Base-by-base conservation (phyloP, 331 rosid species). In the Acacia pycnantha region DNA sequence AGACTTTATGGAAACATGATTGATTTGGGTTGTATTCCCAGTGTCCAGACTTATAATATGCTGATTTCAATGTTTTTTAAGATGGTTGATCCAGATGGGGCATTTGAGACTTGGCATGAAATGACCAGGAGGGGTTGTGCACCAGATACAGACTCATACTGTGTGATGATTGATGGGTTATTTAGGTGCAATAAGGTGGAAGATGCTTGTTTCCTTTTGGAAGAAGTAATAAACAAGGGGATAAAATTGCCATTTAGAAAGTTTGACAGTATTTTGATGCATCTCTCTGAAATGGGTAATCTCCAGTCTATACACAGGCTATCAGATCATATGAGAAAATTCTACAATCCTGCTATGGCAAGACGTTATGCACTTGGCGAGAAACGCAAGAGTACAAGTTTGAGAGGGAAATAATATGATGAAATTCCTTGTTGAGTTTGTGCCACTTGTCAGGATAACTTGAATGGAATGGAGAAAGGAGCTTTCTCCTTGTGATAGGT, bases 31-130 rank as follows among this genome's bases (percentile, higher is more conserved):
- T 95, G 99, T 80, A 33, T 84, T 69, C 98, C 97, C 46, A 92
- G 98, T 81, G 93, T 90, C 77, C 99, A 93, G 87, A 90, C 94
- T 29, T 93, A 93, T 77, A 95, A 89, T 84, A 93, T 95, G 97
- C 86, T 95, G 88, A 90, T 89, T 65, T 90, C 91, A 4, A 95
- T 95, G 99, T 93, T 88, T 76, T 89, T 90, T 37, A 64, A 90
- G 85, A 87, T 92, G 92, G 90, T 74, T 24, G 95, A 93, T 83
- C 82, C 92, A 40, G 89, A 93, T 53, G 96, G 93, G 74, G 99
- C 96, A 31, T 87, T 87, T 48, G 94, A 92, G 80, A 88, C 93
- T 82, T 95, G 99, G 99, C 83, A 81, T 19, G 97, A 92, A 88
- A 91, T 93, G 99, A 92, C 79, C 44, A 80, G 83, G 78, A 87